Conservation (phyloP, 2,329 filamentous ascomycete species). For the Ascosphaera apis region DNA sequence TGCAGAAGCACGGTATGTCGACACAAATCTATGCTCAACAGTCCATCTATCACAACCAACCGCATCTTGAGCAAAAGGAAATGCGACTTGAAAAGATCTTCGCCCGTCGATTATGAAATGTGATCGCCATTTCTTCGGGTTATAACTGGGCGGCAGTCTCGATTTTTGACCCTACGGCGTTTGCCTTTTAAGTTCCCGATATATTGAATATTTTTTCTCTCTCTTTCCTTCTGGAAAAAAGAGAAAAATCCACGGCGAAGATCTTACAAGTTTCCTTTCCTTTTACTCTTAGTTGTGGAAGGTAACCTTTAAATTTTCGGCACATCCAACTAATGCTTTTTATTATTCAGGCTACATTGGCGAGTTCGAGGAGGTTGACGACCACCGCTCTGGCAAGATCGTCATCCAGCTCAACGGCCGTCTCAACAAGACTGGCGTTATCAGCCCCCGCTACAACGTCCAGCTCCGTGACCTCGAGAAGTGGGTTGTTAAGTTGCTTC, state of each 20-base stretch:
- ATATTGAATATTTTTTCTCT: slow-evolving; percentile 42
- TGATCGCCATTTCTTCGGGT: slow-evolving; percentile 57
- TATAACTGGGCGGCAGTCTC: slow-evolving; percentile 99
- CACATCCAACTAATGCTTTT: slow-evolving; percentile 40
- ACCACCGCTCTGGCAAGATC: slow-evolving; percentile 99
- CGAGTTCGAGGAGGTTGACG: slow-evolving; percentile 98
- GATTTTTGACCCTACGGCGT: slow-evolving; percentile 47
- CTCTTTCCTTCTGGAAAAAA: neutral
- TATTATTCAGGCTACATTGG: slow-evolving; percentile 66
- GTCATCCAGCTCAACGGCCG: slow-evolving; percentile 98
- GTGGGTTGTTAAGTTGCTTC: slow-evolving; percentile 98
- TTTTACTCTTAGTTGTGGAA: slow-evolving; percentile 32
- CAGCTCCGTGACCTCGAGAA: slow-evolving; percentile 95
- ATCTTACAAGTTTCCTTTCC: slow-evolving; percentile 88
- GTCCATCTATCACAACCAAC: too few relatives aligned
- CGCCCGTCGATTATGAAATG: too few relatives aligned
- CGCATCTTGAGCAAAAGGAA: too few relatives aligned
- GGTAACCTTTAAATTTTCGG: slow-evolving; percentile 85
- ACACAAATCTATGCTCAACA: too few relatives aligned
- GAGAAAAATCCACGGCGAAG: slow-evolving; percentile 40
- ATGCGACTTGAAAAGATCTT: too few relatives aligned
- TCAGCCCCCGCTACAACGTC: slow-evolving; percentile 98
- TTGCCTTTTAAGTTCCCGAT: slow-evolving; percentile 99
- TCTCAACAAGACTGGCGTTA: slow-evolving; percentile 98
- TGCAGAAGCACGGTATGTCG: slow-evolving; percentile 96